Base-by-base conservation (phyloP, 108 stramenopile genomes). In the Mediolabrus comicus region DNA sequence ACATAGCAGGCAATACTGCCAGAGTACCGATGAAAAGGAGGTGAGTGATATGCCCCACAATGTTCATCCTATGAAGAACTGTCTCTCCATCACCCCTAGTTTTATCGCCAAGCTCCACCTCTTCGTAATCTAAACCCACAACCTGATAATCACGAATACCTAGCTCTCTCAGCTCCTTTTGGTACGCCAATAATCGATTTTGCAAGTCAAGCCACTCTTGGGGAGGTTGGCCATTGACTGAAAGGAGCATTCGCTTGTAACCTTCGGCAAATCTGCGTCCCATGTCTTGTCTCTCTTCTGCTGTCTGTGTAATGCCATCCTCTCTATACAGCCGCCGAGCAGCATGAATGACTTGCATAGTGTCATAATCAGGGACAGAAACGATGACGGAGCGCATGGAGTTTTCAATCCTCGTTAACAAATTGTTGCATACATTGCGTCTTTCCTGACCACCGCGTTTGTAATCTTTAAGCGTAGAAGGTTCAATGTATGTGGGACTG, bases 321-420 rank as follows among this genome's bases (percentile, higher is more conserved):
- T 65, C 52, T 39, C 88, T 88, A 53, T 86, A 98, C 22, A 98
- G 75, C 62, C 98, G 81, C 35, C 98, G 78, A 16, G 95, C 96
- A 1, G 96, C 97, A 79, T 98, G 96, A 53, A 98, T 88, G 16
- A 97, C 49, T 73, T 96, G 87, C 57, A 97, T 65, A 11, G 86
- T 91, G 52, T 96, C 92, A 84, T 97, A 97, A 72, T 98, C 97
- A 29, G 96, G 95, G 32, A 96, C 88, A 25, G 95, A 90, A 7
- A 98, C 96, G 65, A 98, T 92, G 16, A 97, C 96, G 46, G 87
- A 87, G 52, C 93, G 49, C 98, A 98, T 98, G 26, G 87, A 86
- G 62, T 95, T 94, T 58, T 92, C 87, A 35, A 98, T 87, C 41
- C 87, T 59, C 17, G 83, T 83, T 61, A 98, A 65, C 14, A 98